Percentiles rank a stretch among this genome's conserved stretches.
Evolutionary conservation across 1,284 basidiomycete species (phyloP).

Genomic region (Pseudozyma tsukubaensis): DNA sequence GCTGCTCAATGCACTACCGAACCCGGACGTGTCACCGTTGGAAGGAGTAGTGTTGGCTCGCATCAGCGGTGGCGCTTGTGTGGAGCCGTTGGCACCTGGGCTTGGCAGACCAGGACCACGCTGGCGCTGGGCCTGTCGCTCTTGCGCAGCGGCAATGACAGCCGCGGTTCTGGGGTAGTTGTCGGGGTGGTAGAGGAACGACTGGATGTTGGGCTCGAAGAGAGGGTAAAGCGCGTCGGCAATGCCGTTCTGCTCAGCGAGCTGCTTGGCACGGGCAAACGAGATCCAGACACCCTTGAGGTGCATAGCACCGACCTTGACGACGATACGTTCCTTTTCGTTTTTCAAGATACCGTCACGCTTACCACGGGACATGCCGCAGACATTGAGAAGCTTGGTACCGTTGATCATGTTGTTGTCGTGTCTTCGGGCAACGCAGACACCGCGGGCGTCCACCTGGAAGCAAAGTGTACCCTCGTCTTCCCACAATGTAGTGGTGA

Average conservation of each 20-base stretch:
- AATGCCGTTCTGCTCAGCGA: constrained; percentile 67
- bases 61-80: constrained; percentile 55
- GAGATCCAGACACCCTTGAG: constrained; percentile 69
- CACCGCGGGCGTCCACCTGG: constrained; percentile 67
- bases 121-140: constrained; percentile 63
- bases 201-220: constrained; percentile 68
- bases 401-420: constrained; percentile 70
- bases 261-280: constrained; percentile 65
- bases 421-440: constrained; percentile 67
- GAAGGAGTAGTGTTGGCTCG: constrained; percentile 58
- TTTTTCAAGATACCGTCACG: constrained; percentile 68
- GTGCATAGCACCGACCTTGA: constrained; percentile 69
- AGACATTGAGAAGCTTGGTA: constrained; percentile 68
- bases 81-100: constrained; percentile 36
- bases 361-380: constrained; percentile 68
- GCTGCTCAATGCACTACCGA: constrained; percentile 42
- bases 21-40: constrained; percentile 44
- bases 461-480: constrained; percentile 68
- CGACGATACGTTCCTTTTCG: constrained; percentile 68
- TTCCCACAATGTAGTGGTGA: constrained; percentile 68
- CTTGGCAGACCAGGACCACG: constrained; percentile 50
- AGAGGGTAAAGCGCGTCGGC: constrained; percentile 67
- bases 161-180: constrained; percentile 67
- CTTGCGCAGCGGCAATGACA: constrained; percentile 67
- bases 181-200: constrained; percentile 68